phyloP scores from a whole-genome alignment of 2,329 filamentous ascomycete genomes.

The Sarocladiaceae sp. region DNA sequence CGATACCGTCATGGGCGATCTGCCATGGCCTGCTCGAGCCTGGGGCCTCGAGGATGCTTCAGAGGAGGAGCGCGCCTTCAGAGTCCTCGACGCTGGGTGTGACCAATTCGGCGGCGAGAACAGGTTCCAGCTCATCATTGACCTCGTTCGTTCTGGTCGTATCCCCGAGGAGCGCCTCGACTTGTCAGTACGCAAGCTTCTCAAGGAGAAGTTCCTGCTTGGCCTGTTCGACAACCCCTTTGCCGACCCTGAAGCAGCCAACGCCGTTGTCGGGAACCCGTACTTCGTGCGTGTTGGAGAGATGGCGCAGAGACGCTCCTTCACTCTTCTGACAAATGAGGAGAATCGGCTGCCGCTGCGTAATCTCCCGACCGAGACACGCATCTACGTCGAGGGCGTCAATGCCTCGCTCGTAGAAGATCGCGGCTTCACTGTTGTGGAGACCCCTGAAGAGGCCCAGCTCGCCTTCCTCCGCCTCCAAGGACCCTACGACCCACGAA shows the following conservation, averaged over 20 bases:
- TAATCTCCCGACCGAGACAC: slow-evolving; percentile 8
- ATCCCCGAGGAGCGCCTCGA: slow-evolving; percentile 38
- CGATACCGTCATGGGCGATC: slow-evolving; percentile 32
- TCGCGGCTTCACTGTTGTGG: slow-evolving; percentile 22
- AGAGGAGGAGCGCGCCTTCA: slow-evolving; percentile 33
- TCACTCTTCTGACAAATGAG: slow-evolving; percentile 21
- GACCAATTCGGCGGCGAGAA: slow-evolving; percentile 48
- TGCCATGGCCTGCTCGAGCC: slow-evolving; percentile 39
- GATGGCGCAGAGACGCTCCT: slow-evolving; percentile 21
- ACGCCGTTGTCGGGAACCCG: slow-evolving; percentile 34
- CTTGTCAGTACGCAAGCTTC: slow-evolving; percentile 36
- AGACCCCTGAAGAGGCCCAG: slow-evolving; percentile 31
- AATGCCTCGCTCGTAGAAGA: slow-evolving; percentile 13
- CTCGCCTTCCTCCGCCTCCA: slow-evolving; percentile 31
- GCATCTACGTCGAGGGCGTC: slow-evolving; percentile 17
- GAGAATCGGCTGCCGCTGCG: slow-evolving; percentile 15
- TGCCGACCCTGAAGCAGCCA: slow-evolving; percentile 36
- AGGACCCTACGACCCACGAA: slow-evolving; percentile 26
- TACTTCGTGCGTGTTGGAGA: slow-evolving; percentile 29
- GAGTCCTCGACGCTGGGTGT: slow-evolving; percentile 41
- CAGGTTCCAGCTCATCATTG: slow-evolving; percentile 39
- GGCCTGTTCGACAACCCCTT: slow-evolving; percentile 47
- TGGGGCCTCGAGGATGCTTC: slow-evolving; percentile 43
- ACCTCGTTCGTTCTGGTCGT: slow-evolving; percentile 35
- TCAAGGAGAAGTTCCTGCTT: slow-evolving; percentile 44